These are phyloP conservation scores for Adiantum capillusveneris DNA, from an alignment of 75 land plant species.

Conservation along the genomic window DNA sequence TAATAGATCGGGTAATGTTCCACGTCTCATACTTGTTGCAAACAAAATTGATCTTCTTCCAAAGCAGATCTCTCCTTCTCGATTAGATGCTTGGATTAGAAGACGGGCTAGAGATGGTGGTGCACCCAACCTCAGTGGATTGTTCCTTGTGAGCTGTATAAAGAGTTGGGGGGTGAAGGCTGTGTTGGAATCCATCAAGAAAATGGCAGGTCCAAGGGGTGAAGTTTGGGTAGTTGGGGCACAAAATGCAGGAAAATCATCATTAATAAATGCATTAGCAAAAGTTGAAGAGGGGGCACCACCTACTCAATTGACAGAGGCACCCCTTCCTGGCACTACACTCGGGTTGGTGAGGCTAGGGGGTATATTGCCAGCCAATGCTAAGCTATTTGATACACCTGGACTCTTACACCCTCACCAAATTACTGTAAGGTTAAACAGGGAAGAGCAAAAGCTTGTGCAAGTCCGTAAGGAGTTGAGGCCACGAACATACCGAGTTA, in stretches of 20 bases:
- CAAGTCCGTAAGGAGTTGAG: slow-evolving; percentile 85
- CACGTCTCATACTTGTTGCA: slow-evolving; percentile 67
- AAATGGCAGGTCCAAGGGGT: slow-evolving; percentile 66
- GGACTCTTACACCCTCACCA: slow-evolving; percentile 85
- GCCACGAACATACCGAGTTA: slow-evolving; percentile 71
- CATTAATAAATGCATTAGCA: slow-evolving; percentile 78
- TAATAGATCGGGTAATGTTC: slow-evolving; percentile 72
- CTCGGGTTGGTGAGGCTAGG: slow-evolving; percentile 72
- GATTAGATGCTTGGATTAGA: slow-evolving; percentile 76
- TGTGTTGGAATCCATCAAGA: slow-evolving; percentile 49
- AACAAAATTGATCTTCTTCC: slow-evolving; percentile 88
- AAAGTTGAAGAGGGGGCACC: slow-evolving; percentile 47
- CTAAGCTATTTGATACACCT: slow-evolving; percentile 91
- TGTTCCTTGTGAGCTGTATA: slow-evolving; percentile 75
- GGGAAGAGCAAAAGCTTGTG: slow-evolving; percentile 86
- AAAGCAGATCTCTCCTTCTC: slow-evolving; percentile 43
- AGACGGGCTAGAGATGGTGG: slow-evolving; percentile 60
- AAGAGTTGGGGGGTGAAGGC: slow-evolving; percentile 74
- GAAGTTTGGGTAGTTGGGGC: slow-evolving; percentile 92
- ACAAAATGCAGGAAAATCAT: slow-evolving; percentile 95
- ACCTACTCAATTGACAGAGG: slow-evolving; percentile 68
- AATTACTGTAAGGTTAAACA: slow-evolving; percentile 62
- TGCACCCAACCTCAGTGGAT: slow-evolving; percentile 44
- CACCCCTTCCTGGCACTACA: slow-evolving; percentile 91
- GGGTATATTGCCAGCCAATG: slow-evolving; percentile 79